Conservation (phyloP, 2,329 filamentous ascomycete genomes). For the Boeremia lycopersici region DNA sequence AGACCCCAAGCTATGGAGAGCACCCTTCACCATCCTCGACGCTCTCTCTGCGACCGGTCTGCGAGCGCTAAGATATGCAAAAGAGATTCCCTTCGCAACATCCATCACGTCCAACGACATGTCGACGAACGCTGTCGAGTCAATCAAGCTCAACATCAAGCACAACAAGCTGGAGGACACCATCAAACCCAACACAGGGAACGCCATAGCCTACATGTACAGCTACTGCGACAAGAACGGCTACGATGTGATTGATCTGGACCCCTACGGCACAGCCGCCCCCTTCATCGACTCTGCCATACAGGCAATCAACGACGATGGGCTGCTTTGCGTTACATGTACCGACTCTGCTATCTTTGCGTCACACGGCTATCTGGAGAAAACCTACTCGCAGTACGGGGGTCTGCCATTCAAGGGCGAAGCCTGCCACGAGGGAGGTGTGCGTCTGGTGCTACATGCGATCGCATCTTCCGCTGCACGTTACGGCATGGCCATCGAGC, state of each 20-base stretch:
- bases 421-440: conserved; percentile 85
- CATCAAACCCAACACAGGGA: conserved; percentile 75
- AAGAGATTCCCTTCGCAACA: conserved; percentile 85
- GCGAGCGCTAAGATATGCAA: conserved; percentile 86
- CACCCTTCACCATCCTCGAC: conserved; percentile 73
- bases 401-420: conserved; percentile 84
- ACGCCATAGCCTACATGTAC: conserved; percentile 94
- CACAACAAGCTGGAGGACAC: conserved; percentile 78
- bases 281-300: conserved; percentile 91
- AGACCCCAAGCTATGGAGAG: conserved; percentile 26
- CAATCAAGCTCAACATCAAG: conserved; percentile 82
- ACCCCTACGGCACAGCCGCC: conserved; percentile 92
- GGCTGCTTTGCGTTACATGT: conserved; percentile 91
- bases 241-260: conserved; percentile 95
- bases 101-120: conserved; percentile 89
- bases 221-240: conserved; percentile 62
- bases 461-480: conserved; percentile 80
- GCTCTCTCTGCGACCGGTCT: conserved; percentile 93
- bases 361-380: conserved; percentile 91
- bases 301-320: conserved; percentile 85
- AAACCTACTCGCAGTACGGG: conserved; percentile 91
- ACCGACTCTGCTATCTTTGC: conserved; percentile 96
- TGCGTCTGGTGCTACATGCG: conserved; percentile 83
- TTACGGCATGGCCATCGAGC: conserved; percentile 88
- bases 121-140: conserved; percentile 74